A percentile compares a stretch with the other conserved stretches of the same genome.
Evolutionary conservation across 164 flowering plant species (phyloP).

Genomic region (Magnolia changhungtana): DNA sequence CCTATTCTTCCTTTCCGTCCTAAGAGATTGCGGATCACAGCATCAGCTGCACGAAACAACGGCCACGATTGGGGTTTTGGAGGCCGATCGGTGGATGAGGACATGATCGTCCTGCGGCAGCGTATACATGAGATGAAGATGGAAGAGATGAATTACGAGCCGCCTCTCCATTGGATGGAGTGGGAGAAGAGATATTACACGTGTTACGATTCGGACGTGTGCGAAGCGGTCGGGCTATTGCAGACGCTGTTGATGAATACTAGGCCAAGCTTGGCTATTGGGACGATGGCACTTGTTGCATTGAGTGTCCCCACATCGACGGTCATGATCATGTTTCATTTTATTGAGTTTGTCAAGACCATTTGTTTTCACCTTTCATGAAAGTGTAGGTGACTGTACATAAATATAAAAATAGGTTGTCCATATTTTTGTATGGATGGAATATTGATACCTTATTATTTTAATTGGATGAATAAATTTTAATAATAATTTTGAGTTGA

Average conservation of each 20-base stretch:
- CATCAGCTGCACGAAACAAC: too few species aligned
- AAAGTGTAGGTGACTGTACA: too few species aligned
- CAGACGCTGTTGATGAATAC: constrained; percentile 50
- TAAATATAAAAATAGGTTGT: too few species aligned
- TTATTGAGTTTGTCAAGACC: constrained; percentile 16
- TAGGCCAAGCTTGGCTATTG: constrained; percentile 53
- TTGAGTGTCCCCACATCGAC: constrained; percentile 36
- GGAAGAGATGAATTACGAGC: constrained; percentile 37
- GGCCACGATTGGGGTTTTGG: background rate
- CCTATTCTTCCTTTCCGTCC: too few species aligned
- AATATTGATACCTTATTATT: too few species aligned
- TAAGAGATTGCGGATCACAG: too few species aligned
- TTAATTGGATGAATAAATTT: too few species aligned
- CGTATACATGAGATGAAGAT: constrained; percentile 47
- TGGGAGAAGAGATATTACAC: constrained; percentile 54
- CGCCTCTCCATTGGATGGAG: constrained; percentile 49
- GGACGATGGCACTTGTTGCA: constrained; percentile 20
- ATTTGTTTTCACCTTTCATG: too few species aligned
- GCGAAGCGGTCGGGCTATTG: constrained; percentile 35
- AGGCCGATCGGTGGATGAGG: constrained; percentile 36
- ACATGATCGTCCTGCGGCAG: constrained; percentile 26
- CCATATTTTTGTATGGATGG: too few species aligned
- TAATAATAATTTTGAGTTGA: too few species aligned
- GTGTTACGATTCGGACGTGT: constrained; percentile 32
- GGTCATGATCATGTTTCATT: constrained; percentile 18